A percentile compares a stretch with the other conserved stretches of the same genome.
These are phyloP conservation scores for Pittosporum tobira DNA, from an alignment of 129 eudicot species.

Conservation along the genomic window DNA sequence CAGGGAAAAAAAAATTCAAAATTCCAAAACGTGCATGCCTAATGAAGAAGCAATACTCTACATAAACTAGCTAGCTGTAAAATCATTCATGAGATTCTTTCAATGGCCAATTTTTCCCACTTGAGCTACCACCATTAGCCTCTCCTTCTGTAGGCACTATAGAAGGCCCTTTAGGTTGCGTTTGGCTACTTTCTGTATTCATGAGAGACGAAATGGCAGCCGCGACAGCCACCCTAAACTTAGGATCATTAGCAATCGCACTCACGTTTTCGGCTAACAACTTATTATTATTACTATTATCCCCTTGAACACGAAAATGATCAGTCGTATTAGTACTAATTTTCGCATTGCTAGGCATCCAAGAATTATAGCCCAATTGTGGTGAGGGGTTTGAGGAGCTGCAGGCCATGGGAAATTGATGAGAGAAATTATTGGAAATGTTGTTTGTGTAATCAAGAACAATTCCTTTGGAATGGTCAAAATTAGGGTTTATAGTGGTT, in stretches of 20 bases:
- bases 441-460: slow-evolving; percentile 62
- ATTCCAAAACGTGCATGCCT: background rate
- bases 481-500: slow-evolving; percentile 23
- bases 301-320: slow-evolving; percentile 17
- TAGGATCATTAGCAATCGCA: slow-evolving; percentile 78
- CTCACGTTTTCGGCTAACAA: slow-evolving; percentile 60
- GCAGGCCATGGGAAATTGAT: slow-evolving; percentile 23
- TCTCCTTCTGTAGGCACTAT: slow-evolving; percentile 18
- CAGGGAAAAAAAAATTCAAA: background rate
- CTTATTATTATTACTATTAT: slow-evolving; percentile 13
- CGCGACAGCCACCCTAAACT: slow-evolving; percentile 90
- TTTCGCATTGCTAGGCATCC: slow-evolving; percentile 38
- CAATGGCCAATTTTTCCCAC: slow-evolving; percentile 37
- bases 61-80: background rate
- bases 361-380: slow-evolving; percentile 31
- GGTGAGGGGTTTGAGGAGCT: slow-evolving; percentile 23
- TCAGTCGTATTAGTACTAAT: slow-evolving; percentile 1
- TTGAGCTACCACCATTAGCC: slow-evolving; percentile 31
- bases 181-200: slow-evolving; percentile 61
- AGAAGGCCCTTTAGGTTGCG: slow-evolving; percentile 14
- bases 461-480: slow-evolving; percentile 55
- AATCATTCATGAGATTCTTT: slow-evolving; percentile 29
- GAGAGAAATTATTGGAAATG: slow-evolving; percentile 8
- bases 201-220: slow-evolving; percentile 79
- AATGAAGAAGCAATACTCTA: slow-evolving; percentile 11